Percentiles rank a stretch among this genome's conserved stretches.
Conservation (phyloP, 768 basidiomycete species). For the Xerocomellus amylosporus region DNA sequence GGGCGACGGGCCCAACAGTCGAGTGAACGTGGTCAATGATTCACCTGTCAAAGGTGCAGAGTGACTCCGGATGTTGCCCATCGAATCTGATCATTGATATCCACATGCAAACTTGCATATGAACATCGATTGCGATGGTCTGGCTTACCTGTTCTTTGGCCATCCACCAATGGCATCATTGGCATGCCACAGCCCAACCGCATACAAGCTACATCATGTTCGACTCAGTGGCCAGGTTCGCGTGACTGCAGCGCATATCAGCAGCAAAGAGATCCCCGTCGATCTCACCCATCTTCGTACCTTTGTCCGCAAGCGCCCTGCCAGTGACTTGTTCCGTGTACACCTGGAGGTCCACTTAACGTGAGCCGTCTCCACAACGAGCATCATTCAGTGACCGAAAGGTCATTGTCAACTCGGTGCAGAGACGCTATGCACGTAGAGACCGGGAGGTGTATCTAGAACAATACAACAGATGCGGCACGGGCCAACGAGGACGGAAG, state of each 20-base stretch:
- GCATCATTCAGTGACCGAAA: background rate
- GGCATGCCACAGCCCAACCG: background rate
- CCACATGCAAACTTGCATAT: background rate
- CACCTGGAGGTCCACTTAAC: background rate
- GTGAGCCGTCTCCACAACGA: background rate
- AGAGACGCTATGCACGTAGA: slow-evolving; percentile 5
- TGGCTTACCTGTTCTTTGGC: background rate
- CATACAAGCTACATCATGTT: no score
- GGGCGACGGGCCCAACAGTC: background rate
- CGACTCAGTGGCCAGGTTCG: background rate
- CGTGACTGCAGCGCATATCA: background rate
- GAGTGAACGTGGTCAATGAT: background rate
- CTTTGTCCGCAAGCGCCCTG: background rate
- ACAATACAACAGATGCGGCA: background rate
- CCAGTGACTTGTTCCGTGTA: background rate
- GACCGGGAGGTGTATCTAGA: background rate
- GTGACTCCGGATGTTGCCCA: background rate
- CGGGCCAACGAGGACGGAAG: background rate
- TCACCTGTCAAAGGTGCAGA: background rate
- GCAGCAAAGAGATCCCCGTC: background rate
- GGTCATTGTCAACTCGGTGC: background rate
- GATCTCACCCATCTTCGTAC: background rate
- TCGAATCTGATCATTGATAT: background rate
- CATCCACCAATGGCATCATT: background rate
- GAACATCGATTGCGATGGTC: background rate